These are phyloP conservation scores for Cryphonectria japonica DNA, from an alignment of 2,329 filamentous ascomycete species.

Conservation along the genomic window DNA sequence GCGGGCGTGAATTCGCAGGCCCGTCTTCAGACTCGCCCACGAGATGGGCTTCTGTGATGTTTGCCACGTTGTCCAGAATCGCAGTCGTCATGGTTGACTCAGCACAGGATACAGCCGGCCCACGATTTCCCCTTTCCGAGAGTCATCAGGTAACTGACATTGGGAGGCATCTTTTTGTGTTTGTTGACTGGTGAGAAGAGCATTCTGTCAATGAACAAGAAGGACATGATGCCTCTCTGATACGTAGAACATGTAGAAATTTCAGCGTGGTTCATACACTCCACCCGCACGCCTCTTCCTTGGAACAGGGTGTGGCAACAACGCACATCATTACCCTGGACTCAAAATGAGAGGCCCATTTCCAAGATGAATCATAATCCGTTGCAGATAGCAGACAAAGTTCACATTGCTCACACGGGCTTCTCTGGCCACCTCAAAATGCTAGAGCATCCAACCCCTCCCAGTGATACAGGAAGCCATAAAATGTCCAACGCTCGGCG, in stretches of 20 bases:
- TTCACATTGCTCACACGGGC: neutral
- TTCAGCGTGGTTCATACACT: neutral
- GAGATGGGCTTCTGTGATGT: neutral
- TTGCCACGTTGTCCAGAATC: neutral
- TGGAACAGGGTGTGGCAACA: neutral
- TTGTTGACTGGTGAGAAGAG: neutral
- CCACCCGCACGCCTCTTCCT: neutral
- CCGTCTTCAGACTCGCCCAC: neutral
- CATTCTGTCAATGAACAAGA: neutral
- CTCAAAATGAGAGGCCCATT: neutral
- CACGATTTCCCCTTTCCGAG: neutral
- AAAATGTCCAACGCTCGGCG: neutral
- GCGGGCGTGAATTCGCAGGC: too few species aligned
- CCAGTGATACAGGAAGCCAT: neutral
- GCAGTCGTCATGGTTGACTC: neutral
- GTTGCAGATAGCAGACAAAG: neutral
- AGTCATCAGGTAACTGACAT: neutral
- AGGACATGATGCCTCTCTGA: neutral
- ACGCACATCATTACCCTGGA: neutral
- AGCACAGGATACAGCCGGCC: neutral
- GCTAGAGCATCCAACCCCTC: neutral
- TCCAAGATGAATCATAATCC: neutral
- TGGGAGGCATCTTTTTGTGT: neutral
- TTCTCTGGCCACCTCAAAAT: neutral
- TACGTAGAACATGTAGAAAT: neutral